Percentiles rank a stretch among this genome's conserved stretches.
These are phyloP conservation scores for Colletotrichum euphorbiae DNA, from an alignment of 2,329 filamentous ascomycete genomes.

Conservation along the genomic window DNA sequence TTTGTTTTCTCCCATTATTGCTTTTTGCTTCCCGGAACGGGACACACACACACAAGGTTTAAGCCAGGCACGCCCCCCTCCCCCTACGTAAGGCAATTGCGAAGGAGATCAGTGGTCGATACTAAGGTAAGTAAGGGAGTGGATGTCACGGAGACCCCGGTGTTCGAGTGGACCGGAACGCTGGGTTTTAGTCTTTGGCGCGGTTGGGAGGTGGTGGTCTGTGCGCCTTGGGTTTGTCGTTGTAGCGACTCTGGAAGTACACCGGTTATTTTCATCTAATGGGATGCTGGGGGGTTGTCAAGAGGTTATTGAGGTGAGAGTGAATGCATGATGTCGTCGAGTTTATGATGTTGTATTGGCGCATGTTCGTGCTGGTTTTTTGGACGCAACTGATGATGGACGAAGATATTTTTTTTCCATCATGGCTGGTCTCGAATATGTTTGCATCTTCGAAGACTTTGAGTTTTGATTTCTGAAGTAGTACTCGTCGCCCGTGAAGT, in stretches of 20 bases:
- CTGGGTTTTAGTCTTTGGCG: not conserved
- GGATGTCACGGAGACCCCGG: not conserved
- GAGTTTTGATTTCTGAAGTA: too few species aligned
- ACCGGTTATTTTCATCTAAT: too few species aligned
- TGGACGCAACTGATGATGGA: too few species aligned
- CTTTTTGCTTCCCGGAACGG: not conserved
- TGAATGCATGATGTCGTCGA: not conserved
- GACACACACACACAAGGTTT: not conserved
- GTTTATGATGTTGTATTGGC: too few species aligned
- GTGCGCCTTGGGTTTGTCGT: not conserved
- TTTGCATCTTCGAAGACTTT: too few species aligned
- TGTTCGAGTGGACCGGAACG: not conserved
- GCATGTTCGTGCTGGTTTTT: too few species aligned
- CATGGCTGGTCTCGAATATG: too few species aligned
- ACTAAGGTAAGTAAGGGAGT: too few species aligned
- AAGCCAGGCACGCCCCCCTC: not conserved
- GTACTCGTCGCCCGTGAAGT: too few species aligned
- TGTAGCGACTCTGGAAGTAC: not conserved
- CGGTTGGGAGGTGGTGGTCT: not conserved
- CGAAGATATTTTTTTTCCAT: too few species aligned
- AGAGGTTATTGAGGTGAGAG: not conserved
- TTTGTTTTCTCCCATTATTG: too few species aligned
- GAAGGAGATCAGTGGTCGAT: constrained; percentile 10
- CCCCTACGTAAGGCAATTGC: constrained; percentile 17
- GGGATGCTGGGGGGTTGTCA: too few species aligned